phyloP scores from a whole-genome alignment of 495 filamentous ascomycete species.

The Ascobolus immersus region DNA sequence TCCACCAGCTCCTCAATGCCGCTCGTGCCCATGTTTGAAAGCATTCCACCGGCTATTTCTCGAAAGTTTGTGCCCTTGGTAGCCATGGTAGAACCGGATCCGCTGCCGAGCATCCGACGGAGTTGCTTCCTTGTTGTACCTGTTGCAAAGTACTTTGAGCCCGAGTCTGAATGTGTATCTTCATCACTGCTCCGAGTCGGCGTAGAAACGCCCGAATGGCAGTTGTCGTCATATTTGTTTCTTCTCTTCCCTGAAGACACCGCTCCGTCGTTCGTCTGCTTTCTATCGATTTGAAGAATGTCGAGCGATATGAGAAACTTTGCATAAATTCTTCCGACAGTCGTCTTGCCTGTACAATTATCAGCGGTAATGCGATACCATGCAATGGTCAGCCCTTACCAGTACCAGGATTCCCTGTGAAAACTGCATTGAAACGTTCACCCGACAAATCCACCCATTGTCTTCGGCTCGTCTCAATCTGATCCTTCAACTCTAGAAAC shows the following conservation, averaged over 20 bases:
- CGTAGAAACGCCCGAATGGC: no score
- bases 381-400: conserved; percentile 22
- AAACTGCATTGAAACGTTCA: conserved; percentile 38
- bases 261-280: no score
- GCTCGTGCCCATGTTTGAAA: neutral
- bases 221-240: no score
- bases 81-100: no score
- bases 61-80: no score
- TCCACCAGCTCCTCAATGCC: neutral
- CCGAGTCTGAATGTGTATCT: no score
- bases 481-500: conserved; percentile 38
- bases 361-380: neutral
- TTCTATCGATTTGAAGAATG: no score
- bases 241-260: no score
- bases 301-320: conserved; percentile 41
- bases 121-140: no score
- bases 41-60: neutral
- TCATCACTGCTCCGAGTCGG: no score
- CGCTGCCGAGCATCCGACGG: no score
- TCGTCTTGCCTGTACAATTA: conserved; percentile 39
- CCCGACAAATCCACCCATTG: conserved; percentile 30
- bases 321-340: conserved; percentile 49
- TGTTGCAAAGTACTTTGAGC: no score
- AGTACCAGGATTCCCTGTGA: conserved; percentile 62
- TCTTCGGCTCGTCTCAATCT: conserved; percentile 45